Base-by-base conservation (phyloP, 306 rosid genomes). In the Cucurbita ficifolia region DNA sequence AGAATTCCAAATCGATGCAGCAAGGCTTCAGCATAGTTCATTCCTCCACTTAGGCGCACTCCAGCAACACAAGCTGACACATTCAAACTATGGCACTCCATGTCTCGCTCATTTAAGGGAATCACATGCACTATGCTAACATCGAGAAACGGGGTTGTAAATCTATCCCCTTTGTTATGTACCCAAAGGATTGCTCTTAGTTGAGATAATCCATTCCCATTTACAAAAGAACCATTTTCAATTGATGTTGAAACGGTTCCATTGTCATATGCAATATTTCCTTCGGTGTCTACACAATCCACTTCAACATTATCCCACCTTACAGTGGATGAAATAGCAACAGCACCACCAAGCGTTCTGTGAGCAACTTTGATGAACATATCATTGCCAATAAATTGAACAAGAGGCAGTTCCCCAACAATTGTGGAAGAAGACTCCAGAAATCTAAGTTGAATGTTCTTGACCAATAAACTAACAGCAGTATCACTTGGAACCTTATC, bases 401-500 rank as follows among this genome's bases (percentile, higher is more conserved):
- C 96, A n/a, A 93, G 85, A 59, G 96, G 98, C 79, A 83, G 81
- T 75, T 85, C 96, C 83, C 87, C 88, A 56, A 78, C 78, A 87
- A 76, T 83, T 75, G 79, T 16, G 40, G 88, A 78, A 78, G 96
- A 87, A n/a, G 96, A 82, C 86, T 92, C 98, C 77, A 92, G 77
- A 86, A 92, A 92, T 81, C 81, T 83, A 84, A 90, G 92, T 73
- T 87, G 96, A 77, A 88, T 88, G 79, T 80, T 82, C 72, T 84
- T 88, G 73, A 90, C 86, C 11, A 76, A 76, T 74, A 92, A 82
- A 81, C 86, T 88, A 80, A 87, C 90, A 67, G 96, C 96, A 63
- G 96, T 83, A 83, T 92, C 98, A 74, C 95, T 83, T 75, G 98
- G 98, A 86, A 86, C 92, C 87, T 88, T 90, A 75, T 87, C 96